Conservation (phyloP, 352 stramenopile species). For the Phytophthora podocarpi region DNA sequence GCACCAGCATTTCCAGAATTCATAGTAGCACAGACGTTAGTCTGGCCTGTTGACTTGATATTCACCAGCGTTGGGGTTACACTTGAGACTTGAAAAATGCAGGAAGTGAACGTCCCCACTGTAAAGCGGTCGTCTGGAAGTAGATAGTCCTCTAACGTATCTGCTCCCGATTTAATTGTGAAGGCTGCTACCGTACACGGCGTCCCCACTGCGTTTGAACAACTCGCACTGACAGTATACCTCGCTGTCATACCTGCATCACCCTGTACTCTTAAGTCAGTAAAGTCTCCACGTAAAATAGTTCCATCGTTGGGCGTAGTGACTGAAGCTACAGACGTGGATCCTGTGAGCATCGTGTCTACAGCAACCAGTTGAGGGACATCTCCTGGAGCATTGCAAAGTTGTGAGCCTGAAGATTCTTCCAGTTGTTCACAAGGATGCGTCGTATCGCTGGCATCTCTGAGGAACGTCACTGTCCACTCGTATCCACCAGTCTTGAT, state of each 20-base stretch:
- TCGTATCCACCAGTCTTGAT: conserved; percentile 91
- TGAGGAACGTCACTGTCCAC: conserved; percentile 96
- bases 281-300: conserved; percentile 91
- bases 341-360: conserved; percentile 34
- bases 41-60: conserved; percentile 22
- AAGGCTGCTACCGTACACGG: conserved; percentile 15
- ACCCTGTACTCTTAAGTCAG: conserved; percentile 79
- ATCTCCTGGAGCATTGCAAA: conserved; percentile 95
- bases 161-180: conserved; percentile 27
- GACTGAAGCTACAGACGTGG: conserved; percentile 34
- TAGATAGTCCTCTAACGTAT: conserved; percentile 40
- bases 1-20: conserved; percentile 24
- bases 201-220: background rate
- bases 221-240: conserved; percentile 28
- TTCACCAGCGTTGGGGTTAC: conserved; percentile 27
- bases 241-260: conserved; percentile 65
- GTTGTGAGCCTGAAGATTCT: conserved; percentile 46
- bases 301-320: conserved; percentile 52
- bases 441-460: conserved; percentile 62
- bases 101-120: conserved; percentile 49
- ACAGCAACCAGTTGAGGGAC: conserved; percentile 81
- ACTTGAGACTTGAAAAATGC: conserved; percentile 52
- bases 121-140: conserved; percentile 59
- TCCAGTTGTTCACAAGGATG: conserved; percentile 68
- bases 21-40: conserved; percentile 26